Evolutionary conservation across 1,139 yeast species (phyloP).

Genomic region (Candida dubliniensis): DNA sequence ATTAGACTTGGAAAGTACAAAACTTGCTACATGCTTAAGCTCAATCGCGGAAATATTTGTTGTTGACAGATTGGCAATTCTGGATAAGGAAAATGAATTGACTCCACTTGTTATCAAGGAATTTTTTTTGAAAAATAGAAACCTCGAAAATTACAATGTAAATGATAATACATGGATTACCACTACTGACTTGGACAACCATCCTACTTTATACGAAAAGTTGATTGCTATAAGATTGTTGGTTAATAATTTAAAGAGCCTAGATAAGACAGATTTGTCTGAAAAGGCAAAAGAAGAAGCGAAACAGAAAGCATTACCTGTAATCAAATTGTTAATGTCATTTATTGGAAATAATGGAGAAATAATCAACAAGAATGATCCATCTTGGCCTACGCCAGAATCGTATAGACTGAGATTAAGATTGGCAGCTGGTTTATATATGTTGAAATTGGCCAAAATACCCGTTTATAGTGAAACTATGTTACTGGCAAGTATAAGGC

Average conservation of each 20-base stretch:
- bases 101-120: conserved; percentile 63
- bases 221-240: conserved; percentile 58
- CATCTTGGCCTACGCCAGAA: conserved; percentile 62
- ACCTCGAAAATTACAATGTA: conserved; percentile 20
- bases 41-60: conserved; percentile 61
- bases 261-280: conserved; percentile 27
- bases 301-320: conserved; percentile 52
- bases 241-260: conserved; percentile 60
- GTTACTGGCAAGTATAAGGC: conserved; percentile 50
- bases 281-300: conserved; percentile 32
- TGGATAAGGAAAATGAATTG: conserved; percentile 55
- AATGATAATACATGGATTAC: conserved; percentile 49
- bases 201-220: conserved; percentile 43
- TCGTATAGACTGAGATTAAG: conserved; percentile 61
- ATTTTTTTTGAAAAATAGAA: conserved; percentile 53
- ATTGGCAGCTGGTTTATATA: conserved; percentile 63
- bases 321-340: conserved; percentile 64
- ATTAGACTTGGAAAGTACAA: conserved; percentile 34
- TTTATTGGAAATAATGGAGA: conserved; percentile 83
- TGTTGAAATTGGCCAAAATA: conserved; percentile 64
- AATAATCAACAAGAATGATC: conserved; percentile 50
- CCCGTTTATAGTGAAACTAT: conserved; percentile 56
- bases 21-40: conserved; percentile 58
- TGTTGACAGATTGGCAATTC: conserved; percentile 52
- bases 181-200: conserved; percentile 42